Evolutionary conservation across 2,329 filamentous ascomycete species (phyloP), one percentile per base, ranked within the genome.

Genomic region (Trichophyton rubrum): DNA sequence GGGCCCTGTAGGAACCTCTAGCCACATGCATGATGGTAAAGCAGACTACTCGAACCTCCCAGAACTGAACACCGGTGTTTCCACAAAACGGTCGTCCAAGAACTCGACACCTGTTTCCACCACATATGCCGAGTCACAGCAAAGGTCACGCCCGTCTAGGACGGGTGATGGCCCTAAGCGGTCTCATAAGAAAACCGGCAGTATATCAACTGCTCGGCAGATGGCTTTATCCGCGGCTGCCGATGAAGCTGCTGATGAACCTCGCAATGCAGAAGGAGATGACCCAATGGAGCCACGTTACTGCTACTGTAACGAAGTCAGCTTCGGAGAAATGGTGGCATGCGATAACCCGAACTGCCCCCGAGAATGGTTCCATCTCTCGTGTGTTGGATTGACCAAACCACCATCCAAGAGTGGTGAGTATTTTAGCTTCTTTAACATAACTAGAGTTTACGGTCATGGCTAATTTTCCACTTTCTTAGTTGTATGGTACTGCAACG

Each of bases 401-500:
- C 87, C 88, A 59, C 89, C 89, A n/a, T 85, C 82, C 61, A 84
- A 84, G 64, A 89, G 86, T 73, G 82, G 86, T 89, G 74, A 78
- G 85, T 82, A 64, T 62, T 62, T 20, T 38, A 38, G 9, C 38
- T 51, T 45, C 60, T 53, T 61, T 27, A 8, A 22, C 2, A 1
- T 13, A 24, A 11, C 20, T 13, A 35, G 55, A 58, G 27, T 35
- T 15, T 35, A 43, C 22, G 27, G 17, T 15, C 27, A 8, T 55
- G 30, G 27, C 51, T 55, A 55, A 55, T 30, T 9, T 17, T 11
- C 8, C 3, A 17, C 51, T 30, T 24, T 20, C 60, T n/a, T 68
- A 89, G 86, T 85, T 59, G 89, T 89, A 82, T 90, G 87, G 87
- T 90, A 87, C 68, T 90, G 87, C 71, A 85, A 88, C 63, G 86